Conservation (phyloP, 2,329 filamentous ascomycete genomes). For the Botryotinia globosa region DNA sequence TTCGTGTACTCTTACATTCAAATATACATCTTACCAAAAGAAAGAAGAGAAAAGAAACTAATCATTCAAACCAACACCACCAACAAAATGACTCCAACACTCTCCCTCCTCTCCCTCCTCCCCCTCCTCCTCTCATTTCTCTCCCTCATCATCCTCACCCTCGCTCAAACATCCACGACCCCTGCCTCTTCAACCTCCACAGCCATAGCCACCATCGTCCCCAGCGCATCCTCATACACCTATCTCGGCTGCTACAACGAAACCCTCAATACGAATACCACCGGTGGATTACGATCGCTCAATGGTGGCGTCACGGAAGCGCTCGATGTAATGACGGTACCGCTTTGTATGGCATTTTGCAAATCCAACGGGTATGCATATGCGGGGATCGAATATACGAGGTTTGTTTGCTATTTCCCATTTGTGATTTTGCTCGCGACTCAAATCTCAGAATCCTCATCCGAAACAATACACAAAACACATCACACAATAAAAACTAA, state of each 20-base stretch:
- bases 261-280: not conserved
- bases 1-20: not conserved
- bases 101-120: not conserved
- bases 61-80: not conserved
- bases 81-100: not conserved
- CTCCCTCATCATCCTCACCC: not conserved
- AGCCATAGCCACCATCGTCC: not conserved
- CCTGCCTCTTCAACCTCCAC: not conserved
- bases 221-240: slow-evolving; percentile 1
- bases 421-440: not conserved
- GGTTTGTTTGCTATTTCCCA: slow-evolving; percentile 21
- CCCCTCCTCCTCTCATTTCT: not conserved
- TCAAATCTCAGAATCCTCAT: not conserved
- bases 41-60: not conserved
- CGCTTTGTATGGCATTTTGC: slow-evolving; percentile 30
- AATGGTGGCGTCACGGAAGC: slow-evolving; percentile 11
- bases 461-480: too few species aligned
- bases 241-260: slow-evolving; percentile 17
- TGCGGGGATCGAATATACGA: slow-evolving; percentile 36
- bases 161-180: not conserved
- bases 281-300: slow-evolving; percentile 1
- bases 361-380: slow-evolving; percentile 24
- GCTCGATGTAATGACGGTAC: slow-evolving; percentile 31
- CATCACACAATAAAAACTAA: not conserved
- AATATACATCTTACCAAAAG: not conserved